These are phyloP conservation scores for Colletotrichum costaricense DNA, from an alignment of 2,329 filamentous ascomycete genomes.

Conservation along the genomic window DNA sequence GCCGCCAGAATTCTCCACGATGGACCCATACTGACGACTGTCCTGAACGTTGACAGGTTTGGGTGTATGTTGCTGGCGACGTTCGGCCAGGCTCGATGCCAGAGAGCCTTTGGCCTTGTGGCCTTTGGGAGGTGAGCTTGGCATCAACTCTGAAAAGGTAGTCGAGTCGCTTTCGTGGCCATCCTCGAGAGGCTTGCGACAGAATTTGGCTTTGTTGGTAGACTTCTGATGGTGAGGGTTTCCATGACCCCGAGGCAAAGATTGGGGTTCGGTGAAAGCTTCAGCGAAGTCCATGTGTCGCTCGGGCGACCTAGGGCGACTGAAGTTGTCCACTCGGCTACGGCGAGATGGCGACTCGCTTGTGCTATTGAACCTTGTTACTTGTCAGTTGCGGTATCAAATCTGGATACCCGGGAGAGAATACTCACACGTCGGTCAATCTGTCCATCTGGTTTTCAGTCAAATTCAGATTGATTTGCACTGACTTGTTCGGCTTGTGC, in stretches of 20 bases:
- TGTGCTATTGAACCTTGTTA: slow-evolving; percentile 47
- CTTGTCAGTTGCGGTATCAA: slow-evolving; percentile 22
- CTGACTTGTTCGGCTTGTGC: slow-evolving; percentile 47
- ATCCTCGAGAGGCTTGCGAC: neutral
- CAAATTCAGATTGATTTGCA: slow-evolving; percentile 60
- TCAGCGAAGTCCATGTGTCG: slow-evolving; percentile 29
- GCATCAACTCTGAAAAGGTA: slow-evolving; percentile 33
- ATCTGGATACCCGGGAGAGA: neutral
- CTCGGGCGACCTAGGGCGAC: slow-evolving; percentile 39
- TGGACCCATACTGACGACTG: slow-evolving; percentile 21
- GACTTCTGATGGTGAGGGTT: neutral
- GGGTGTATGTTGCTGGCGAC: slow-evolving; percentile 22
- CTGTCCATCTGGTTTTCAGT: slow-evolving; percentile 62
- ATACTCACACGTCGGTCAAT: slow-evolving; percentile 56
- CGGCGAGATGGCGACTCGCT: slow-evolving; percentile 42
- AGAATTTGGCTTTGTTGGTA: neutral
- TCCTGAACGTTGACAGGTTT: slow-evolving; percentile 21
- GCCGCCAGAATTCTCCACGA: slow-evolving; percentile 1
- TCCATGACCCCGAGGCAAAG: neutral
- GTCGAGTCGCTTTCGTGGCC: slow-evolving; percentile 18
- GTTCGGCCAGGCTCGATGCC: slow-evolving; percentile 32
- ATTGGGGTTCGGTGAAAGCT: neutral
- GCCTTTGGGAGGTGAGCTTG: neutral
- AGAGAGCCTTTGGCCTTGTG: slow-evolving; percentile 15
- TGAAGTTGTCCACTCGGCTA: slow-evolving; percentile 33